Base-by-base conservation (phyloP, 176 grass and related monocot genomes). In the Musa troglodytarum region DNA sequence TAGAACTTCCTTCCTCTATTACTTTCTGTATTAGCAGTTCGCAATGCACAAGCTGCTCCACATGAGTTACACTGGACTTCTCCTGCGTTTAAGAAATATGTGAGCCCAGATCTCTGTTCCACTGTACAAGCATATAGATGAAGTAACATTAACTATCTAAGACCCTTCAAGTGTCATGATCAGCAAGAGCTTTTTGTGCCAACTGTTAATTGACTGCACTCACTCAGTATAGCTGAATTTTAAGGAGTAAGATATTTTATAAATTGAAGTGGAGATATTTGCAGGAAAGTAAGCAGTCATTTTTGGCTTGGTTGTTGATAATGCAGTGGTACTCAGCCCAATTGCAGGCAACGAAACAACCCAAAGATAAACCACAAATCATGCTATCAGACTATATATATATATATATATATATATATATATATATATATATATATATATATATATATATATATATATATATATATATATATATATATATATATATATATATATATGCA, bases 1-100 rank as follows among this genome's bases (percentile, higher is more conserved):
- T 93, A 93, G 80, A 98, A 98, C 74, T 81, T 91, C 81, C 94
- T 93, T 49, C 94, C 94, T 66, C 86, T 81, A 73, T 93, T 98
- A 80, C 78, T 87, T 71, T 93, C 88, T 73, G 90, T 98, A 81
- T 91, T 93, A 69, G 94, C 90, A 25, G 77, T 89, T 81, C 80
- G 79, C 14, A 57, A 69, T 81, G 87, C 76, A 65, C 86, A 93
- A 74, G 82, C 57, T 58, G 69, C 82, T 59, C 90, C 86, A 66
- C 94, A 93, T 72, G 86, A 84, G 53, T 76, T 80, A 55, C 94
- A 98, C 3, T 83, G 71, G 13, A 93, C 83, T 78, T 98, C 74
- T 72, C 79, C 88, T 89, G 88, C 79, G 64, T 78, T 80, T 78
- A 68, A 85, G 28, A 64, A 14, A 53, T 52, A 76, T 68, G 49